Base-by-base conservation (phyloP, 495 filamentous ascomycete genomes). In the Pyronema omphalodes region DNA sequence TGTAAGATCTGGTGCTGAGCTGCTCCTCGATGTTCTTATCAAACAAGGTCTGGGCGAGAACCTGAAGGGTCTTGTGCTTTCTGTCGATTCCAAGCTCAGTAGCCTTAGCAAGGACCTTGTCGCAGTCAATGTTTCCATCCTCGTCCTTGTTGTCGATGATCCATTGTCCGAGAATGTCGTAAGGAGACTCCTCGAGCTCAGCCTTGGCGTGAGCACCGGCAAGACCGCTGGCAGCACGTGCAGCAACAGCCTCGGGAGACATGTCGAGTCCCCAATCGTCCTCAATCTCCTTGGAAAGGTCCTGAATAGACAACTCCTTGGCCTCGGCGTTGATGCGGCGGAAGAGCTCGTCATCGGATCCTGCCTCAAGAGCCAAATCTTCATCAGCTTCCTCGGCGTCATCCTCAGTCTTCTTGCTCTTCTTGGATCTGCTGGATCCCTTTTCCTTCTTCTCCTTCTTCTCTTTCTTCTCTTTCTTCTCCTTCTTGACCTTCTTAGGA, bases 231-330 rank as follows among this genome's bases (percentile, higher is more conserved):
- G 86, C 81, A 62, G 84, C 83, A 71, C 91, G 91, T 58, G 89
- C 88, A 70, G 81, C 86, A 74, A 98, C 83, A 58, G 91, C 91
- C 65, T 87, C 88, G 60, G 84, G 85, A 55, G 88, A 94, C 69
- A 89, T 83, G 66, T 98, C 91, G 52, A 95, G 85, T 44, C 86
- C 81, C 91, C 91, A 98, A 51, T 93, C 76, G 57, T 89, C 83
- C 51, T 94, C 87, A 64, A 88, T 82, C 63, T 76, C 73, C 59
- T 81, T 81, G 17, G 73, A 67, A 11, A 75, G 71, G 23, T 70
- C 69, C 54, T 80, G 81, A 55, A 59, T 62, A 23, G 59, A 41
- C 8, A 94, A 78, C 40, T 76, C 77, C 68, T 86, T 77, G 56
- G 88, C 88, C 60, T 81, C 83, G 55, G 79, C 74, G 59, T 86